These are phyloP conservation scores for Gentiana macrophylla DNA, from an alignment of 257 asterid genomes.

Conservation along the genomic window DNA sequence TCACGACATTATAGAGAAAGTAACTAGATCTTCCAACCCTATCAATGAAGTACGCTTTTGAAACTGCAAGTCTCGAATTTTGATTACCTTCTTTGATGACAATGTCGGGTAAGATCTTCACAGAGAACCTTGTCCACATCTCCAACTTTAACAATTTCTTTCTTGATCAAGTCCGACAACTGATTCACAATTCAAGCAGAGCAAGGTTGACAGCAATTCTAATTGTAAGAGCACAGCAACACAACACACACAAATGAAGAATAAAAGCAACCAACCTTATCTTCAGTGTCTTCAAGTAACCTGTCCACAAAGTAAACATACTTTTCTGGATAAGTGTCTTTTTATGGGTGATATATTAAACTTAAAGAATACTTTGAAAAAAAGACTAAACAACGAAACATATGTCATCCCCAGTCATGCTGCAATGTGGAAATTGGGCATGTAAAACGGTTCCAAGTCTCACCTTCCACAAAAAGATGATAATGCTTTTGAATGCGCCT, in stretches of 20 bases:
- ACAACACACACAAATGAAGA: background rate
- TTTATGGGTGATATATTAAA: background rate
- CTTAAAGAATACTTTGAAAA: no score
- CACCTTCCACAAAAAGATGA: slow-evolving; percentile 94
- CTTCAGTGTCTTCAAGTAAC: slow-evolving; percentile 94
- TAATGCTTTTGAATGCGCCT: slow-evolving; percentile 67
- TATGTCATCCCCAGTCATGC: no score
- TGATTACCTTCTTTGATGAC: slow-evolving; percentile 46
- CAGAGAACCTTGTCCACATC: slow-evolving; percentile 74
- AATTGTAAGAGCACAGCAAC: background rate
- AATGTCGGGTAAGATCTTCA: slow-evolving; percentile 58
- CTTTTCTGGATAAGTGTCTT: slow-evolving; percentile 2
- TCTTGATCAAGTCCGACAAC: slow-evolving; percentile 71
- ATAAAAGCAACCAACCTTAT: slow-evolving; percentile 41
- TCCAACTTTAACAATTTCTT: slow-evolving; percentile 60
- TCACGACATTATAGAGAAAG: no score
- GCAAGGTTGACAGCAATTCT: background rate
- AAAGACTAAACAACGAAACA: no score
- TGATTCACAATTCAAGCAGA: slow-evolving; percentile 16
- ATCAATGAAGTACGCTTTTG: no score
- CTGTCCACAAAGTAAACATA: slow-evolving; percentile 23
- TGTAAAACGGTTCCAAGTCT: slow-evolving; percentile 14
- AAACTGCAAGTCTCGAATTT: no score
- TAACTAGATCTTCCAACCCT: no score
- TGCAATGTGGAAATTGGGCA: background rate